These are phyloP conservation scores for Lolium perenne DNA, from an alignment of 176 grass and related monocot species.

Conservation along the genomic window DNA sequence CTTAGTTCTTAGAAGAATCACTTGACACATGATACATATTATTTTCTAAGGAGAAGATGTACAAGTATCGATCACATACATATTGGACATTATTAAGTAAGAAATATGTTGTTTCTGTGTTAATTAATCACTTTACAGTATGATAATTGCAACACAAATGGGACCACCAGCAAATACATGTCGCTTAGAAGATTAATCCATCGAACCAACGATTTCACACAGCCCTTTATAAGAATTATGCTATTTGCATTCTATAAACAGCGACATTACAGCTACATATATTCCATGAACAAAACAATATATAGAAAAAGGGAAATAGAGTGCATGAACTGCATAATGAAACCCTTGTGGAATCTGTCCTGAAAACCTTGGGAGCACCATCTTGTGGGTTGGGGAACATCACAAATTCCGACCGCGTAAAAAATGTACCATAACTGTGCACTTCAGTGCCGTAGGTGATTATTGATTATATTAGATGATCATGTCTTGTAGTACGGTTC, in stretches of 20 bases:
- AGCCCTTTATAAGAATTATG: neutral
- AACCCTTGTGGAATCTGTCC: neutral
- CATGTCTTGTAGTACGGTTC: neutral
- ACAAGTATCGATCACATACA: neutral
- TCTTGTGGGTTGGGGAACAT: neutral
- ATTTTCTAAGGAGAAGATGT: neutral
- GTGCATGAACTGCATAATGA: neutral
- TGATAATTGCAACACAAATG: neutral
- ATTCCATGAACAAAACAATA: neutral
- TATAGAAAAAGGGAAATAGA: neutral
- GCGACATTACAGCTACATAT: neutral
- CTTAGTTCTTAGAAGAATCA: neutral
- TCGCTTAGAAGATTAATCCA: neutral
- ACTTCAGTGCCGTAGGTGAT: neutral
- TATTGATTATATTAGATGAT: neutral
- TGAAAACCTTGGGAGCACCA: neutral
- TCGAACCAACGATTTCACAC: neutral
- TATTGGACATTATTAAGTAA: neutral
- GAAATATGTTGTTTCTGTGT: neutral
- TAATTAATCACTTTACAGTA: neutral
- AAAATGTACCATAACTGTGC: neutral
- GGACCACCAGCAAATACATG: neutral
- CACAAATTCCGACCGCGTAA: neutral
- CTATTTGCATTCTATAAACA: too few relatives aligned
- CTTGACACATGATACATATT: neutral